Evolutionary conservation across 2,329 filamentous ascomycete genomes (phyloP).

Genomic region (Drechslerella stenobrocha): DNA sequence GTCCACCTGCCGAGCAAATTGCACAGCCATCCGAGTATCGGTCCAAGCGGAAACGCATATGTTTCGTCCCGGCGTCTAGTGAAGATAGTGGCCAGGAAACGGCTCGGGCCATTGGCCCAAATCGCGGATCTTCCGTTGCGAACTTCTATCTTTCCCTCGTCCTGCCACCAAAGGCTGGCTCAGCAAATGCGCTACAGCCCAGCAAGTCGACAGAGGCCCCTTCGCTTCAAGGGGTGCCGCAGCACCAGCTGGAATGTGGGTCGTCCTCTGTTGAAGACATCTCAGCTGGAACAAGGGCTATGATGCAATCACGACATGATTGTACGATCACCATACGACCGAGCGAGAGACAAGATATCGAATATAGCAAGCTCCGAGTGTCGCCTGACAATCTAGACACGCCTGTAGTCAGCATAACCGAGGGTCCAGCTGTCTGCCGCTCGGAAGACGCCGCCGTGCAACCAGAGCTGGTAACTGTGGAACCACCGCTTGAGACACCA

Average conservation of each 20-base stretch:
- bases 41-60: slow-evolving; percentile 61
- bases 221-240: slow-evolving; percentile 47
- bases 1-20: slow-evolving; percentile 49
- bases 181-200: slow-evolving; percentile 33
- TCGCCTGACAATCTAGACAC: slow-evolving; percentile 44
- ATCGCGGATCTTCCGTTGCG: slow-evolving; percentile 56
- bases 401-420: slow-evolving; percentile 33
- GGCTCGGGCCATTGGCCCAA: slow-evolving; percentile 40
- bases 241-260: slow-evolving; percentile 45
- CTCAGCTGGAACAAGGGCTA: slow-evolving; percentile 15
- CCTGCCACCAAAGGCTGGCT: slow-evolving; percentile 57
- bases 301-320: slow-evolving; percentile 44
- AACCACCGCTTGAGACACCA: slow-evolving; percentile 48
- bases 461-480: slow-evolving; percentile 32
- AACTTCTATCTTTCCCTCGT: slow-evolving; percentile 71
- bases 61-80: slow-evolving; percentile 61
- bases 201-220: slow-evolving; percentile 44
- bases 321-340: slow-evolving; percentile 5
- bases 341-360: neutral
- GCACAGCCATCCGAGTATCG: slow-evolving; percentile 62
- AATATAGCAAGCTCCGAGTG: slow-evolving; percentile 8
- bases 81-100: slow-evolving; percentile 26
- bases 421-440: slow-evolving; percentile 6
- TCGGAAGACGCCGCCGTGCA: slow-evolving; percentile 29
- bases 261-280: slow-evolving; percentile 15